phyloP scores from a whole-genome alignment of 2,329 filamentous ascomycete species.

The Colletotrichum coccodes region DNA sequence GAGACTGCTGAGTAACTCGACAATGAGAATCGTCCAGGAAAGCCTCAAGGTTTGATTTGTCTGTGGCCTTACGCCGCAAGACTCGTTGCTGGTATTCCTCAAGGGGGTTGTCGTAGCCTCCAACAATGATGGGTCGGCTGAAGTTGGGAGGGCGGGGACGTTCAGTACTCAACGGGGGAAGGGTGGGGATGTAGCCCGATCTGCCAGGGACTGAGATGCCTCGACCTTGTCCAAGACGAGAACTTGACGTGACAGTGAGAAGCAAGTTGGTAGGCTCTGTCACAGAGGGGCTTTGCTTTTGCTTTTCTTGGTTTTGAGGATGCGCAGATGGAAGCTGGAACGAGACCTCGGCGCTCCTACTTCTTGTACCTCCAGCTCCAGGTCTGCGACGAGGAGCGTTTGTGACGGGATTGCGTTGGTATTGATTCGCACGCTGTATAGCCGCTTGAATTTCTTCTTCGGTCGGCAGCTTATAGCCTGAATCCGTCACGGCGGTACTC shows the following conservation, averaged over 20 bases:
- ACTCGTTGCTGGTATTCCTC: constrained; percentile 23
- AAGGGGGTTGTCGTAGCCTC: constrained; percentile 30
- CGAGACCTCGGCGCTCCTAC: constrained; percentile 23
- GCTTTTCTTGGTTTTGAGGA: neutral
- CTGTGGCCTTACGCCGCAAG: constrained; percentile 16
- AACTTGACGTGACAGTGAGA: neutral
- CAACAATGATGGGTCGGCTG: constrained; percentile 29
- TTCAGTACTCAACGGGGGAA: constrained; percentile 17
- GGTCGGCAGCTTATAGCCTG: constrained; percentile 13
- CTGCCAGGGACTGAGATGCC: constrained; percentile 24
- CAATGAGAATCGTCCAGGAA: constrained; percentile 1
- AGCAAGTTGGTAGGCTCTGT: neutral
- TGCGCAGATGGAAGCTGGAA: constrained; percentile 12
- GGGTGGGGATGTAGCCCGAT: constrained; percentile 25
- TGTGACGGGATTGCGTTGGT: constrained; percentile 17
- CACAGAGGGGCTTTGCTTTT: neutral
- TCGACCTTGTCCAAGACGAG: constrained; percentile 1
- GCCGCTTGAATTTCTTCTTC: constrained; percentile 26
- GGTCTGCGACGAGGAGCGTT: constrained; percentile 28
- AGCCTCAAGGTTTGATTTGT: neutral
- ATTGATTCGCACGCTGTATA: constrained; percentile 21
- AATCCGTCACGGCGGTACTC: neutral
- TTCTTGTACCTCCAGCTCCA: constrained; percentile 20
- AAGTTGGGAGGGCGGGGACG: constrained; percentile 8
- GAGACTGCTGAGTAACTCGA: neutral